phyloP scores from a whole-genome alignment of 805 yeast species.

The Pachysolen tannophilus region DNA sequence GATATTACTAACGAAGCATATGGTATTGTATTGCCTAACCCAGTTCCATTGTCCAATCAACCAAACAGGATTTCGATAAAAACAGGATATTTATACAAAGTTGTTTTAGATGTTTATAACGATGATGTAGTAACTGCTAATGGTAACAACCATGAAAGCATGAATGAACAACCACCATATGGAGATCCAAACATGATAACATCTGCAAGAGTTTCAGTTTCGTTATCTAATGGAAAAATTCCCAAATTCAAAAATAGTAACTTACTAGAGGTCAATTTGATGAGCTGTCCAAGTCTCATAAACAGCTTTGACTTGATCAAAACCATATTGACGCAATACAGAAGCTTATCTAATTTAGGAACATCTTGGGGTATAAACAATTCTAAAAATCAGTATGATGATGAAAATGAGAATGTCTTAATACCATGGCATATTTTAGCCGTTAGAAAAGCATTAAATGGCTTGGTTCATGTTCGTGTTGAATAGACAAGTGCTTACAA shows the following conservation, averaged over 20 bases:
- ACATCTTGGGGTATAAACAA: slow-evolving; percentile 26
- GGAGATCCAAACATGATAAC: not conserved
- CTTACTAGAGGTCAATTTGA: slow-evolving; percentile 53
- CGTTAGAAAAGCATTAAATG: slow-evolving; percentile 53
- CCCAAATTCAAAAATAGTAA: slow-evolving; percentile 11
- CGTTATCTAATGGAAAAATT: not conserved
- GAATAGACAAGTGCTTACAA: slow-evolving; percentile 8
- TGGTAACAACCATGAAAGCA: not conserved
- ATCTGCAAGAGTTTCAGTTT: not conserved
- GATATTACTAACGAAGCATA: slow-evolving; percentile 44
- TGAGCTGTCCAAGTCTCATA: slow-evolving; percentile 69
- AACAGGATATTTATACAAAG: slow-evolving; percentile 57
- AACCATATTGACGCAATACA: slow-evolving; percentile 50
- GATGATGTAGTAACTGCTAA: not conserved
- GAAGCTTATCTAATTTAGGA: slow-evolving; percentile 41
- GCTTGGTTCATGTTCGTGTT: slow-evolving; percentile 51
- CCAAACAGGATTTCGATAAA: slow-evolving; percentile 63
- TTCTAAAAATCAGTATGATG: slow-evolving; percentile 14
- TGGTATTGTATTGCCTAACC: slow-evolving; percentile 50
- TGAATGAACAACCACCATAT: not conserved
- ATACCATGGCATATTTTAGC: slow-evolving; percentile 72
- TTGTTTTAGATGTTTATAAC: slow-evolving; percentile 7
- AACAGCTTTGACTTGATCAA: slow-evolving; percentile 46
- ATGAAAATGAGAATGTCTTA: slow-evolving; percentile 25
- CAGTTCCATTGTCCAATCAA: slow-evolving; percentile 63